These are phyloP conservation scores for Trametes punicea DNA, from an alignment of 768 basidiomycete species.

Conservation along the genomic window DNA sequence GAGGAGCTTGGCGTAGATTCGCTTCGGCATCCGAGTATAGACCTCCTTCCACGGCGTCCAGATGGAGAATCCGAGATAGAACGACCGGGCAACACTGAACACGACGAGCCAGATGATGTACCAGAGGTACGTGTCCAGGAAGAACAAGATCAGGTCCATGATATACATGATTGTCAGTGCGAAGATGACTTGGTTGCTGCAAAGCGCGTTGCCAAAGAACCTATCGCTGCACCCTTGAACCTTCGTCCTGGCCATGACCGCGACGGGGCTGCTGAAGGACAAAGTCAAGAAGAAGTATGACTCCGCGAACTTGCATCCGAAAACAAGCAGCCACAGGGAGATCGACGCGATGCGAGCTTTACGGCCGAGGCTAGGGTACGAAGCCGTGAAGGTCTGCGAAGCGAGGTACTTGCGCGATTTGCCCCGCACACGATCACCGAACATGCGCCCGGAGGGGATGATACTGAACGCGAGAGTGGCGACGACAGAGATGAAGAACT, in stretches of 20 bases:
- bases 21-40: conserved; percentile 91
- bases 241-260: conserved; percentile 94
- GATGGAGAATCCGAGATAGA: conserved; percentile 89
- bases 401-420: conserved; percentile 99
- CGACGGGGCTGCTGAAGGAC: conserved; percentile 95
- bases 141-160: conserved; percentile 98
- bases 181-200: conserved; percentile 91
- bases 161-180: conserved; percentile 97
- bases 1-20: conserved; percentile 95
- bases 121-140: conserved; percentile 99
- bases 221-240: conserved; percentile 88
- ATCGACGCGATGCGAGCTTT: conserved; percentile 80
- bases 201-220: conserved; percentile 75
- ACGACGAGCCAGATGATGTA: conserved; percentile 99
- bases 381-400: conserved; percentile 97
- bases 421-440: conserved; percentile 96
- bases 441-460: conserved; percentile 96
- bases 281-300: conserved; percentile 98
- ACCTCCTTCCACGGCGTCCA: conserved; percentile 99
- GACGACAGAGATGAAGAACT: conserved; percentile 87
- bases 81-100: conserved; percentile 87
- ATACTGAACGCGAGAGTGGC: conserved; percentile 82
- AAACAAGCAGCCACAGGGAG: conserved; percentile 86
- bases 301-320: conserved; percentile 94
- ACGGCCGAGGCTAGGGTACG: conserved; percentile 78